Percentiles rank a stretch among this genome's conserved stretches.
phyloP scores from a whole-genome alignment of 163 green algal genomes.

The Chlorella variabilis region DNA sequence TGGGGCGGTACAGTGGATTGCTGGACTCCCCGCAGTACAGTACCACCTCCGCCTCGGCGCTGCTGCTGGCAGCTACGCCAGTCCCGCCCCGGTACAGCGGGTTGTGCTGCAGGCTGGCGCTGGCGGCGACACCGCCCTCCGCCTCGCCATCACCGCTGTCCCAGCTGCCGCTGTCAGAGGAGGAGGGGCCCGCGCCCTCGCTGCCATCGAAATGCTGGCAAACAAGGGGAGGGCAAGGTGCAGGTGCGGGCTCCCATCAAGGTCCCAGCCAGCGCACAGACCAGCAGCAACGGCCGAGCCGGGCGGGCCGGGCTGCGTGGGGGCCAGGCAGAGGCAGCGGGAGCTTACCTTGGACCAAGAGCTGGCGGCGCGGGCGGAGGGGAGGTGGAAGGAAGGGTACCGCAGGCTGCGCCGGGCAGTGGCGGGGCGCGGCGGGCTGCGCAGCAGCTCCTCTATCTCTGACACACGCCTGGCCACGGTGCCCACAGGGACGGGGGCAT shows the following conservation, averaged over 20 bases:
- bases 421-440: neutral
- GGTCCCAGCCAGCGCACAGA: too few relatives aligned
- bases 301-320: too few relatives aligned
- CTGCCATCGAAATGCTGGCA: neutral
- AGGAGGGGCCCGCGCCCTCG: too few relatives aligned
- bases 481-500: neutral
- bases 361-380: neutral
- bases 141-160: neutral
- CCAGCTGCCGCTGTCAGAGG: neutral
- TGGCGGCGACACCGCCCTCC: neutral
- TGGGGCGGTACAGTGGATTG: neutral
- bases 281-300: too few relatives aligned
- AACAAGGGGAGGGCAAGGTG: too few relatives aligned
- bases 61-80: neutral
- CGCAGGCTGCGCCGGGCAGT: conserved; percentile 17
- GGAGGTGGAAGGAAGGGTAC: neutral
- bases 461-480: neutral
- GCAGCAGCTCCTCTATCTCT: neutral
- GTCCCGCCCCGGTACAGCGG: neutral
- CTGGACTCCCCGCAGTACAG: neutral
- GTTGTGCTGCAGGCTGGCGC: neutral
- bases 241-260: too few relatives aligned
- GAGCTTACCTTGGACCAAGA: neutral
- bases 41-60: neutral
- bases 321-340: too few relatives aligned